phyloP scores from a whole-genome alignment of 1,284 basidiomycete genomes.

The Singerocomus rubriflavus region DNA sequence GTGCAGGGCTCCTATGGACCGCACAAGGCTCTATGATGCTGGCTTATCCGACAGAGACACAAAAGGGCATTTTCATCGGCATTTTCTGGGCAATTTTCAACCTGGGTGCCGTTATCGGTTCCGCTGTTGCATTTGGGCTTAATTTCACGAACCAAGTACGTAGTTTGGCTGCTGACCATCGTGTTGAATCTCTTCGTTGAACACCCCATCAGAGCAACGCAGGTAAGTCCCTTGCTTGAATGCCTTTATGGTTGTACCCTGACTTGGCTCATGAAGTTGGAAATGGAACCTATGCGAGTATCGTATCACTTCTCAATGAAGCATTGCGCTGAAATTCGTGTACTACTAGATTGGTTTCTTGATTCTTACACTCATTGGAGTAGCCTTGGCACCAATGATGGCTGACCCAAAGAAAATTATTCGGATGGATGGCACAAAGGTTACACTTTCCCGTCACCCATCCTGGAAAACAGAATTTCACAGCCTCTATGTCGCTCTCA shows the following conservation, averaged over 20 bases:
- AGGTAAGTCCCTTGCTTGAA: slow-evolving; percentile 20
- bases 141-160: slow-evolving; percentile 50
- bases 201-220: slow-evolving; percentile 15
- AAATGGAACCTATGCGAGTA: slow-evolving; percentile 60
- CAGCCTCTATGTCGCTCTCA: slow-evolving; percentile 51
- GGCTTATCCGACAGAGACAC: slow-evolving; percentile 71
- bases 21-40: slow-evolving; percentile 84
- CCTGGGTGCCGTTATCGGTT: slow-evolving; percentile 66
- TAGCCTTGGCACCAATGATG: slow-evolving; percentile 63
- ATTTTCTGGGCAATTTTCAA: slow-evolving; percentile 80
- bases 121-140: slow-evolving; percentile 58
- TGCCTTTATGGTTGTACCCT: neutral
- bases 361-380: slow-evolving; percentile 63
- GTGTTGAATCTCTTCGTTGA: neutral
- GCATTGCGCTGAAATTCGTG: neutral
- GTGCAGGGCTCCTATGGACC: slow-evolving; percentile 84
- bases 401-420: slow-evolving; percentile 65
- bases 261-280: slow-evolving; percentile 37
- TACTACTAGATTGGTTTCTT: slow-evolving; percentile 64
- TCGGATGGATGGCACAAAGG: slow-evolving; percentile 70
- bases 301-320: neutral
- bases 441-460: slow-evolving; percentile 56
- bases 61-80: slow-evolving; percentile 79
- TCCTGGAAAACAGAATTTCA: slow-evolving; percentile 64
- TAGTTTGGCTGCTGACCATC: neutral